Evolutionary conservation across 768 basidiomycete genomes (phyloP).

Genomic region (Pisolithus albus): DNA sequence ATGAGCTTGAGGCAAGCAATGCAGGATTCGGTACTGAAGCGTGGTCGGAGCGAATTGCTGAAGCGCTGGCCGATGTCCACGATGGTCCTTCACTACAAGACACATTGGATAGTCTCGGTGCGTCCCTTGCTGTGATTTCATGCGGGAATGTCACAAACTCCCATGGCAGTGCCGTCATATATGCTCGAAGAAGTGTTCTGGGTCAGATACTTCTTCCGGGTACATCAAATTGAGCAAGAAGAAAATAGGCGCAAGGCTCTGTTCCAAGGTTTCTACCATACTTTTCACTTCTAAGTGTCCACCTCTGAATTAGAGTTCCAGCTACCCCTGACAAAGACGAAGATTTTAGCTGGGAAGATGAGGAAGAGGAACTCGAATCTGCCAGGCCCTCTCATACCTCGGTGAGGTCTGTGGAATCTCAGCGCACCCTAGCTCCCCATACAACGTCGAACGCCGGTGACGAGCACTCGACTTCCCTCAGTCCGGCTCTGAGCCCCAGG

Average conservation of each 20-base stretch:
- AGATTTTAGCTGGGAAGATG: slow-evolving; percentile 89
- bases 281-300: not conserved
- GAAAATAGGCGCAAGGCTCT: slow-evolving; percentile 74
- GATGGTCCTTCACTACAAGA: slow-evolving; percentile 49
- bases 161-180: slow-evolving; percentile 56
- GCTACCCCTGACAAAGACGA: slow-evolving; percentile 70
- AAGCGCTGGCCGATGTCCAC: slow-evolving; percentile 41
- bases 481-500: slow-evolving; percentile 39
- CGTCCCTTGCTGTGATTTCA: slow-evolving; percentile 10
- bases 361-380: slow-evolving; percentile 61
- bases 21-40: slow-evolving; percentile 37
- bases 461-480: slow-evolving; percentile 28
- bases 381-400: slow-evolving; percentile 5
- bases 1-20: slow-evolving; percentile 49
- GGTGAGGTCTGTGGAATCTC: slow-evolving; percentile 12
- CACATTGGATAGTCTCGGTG: slow-evolving; percentile 57
- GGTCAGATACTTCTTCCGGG: slow-evolving; percentile 86
- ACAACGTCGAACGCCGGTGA: slow-evolving; percentile 12
- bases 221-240: slow-evolving; percentile 72
- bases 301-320: slow-evolving; percentile 19
- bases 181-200: slow-evolving; percentile 68
- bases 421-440: slow-evolving; percentile 21
- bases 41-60: slow-evolving; percentile 49
- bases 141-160: not conserved
- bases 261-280: slow-evolving; percentile 49